A percentile compares a stretch with the other conserved stretches of the same genome.
Conservation (phyloP, 331 rosid species). For the Stylosanthes scabra region DNA sequence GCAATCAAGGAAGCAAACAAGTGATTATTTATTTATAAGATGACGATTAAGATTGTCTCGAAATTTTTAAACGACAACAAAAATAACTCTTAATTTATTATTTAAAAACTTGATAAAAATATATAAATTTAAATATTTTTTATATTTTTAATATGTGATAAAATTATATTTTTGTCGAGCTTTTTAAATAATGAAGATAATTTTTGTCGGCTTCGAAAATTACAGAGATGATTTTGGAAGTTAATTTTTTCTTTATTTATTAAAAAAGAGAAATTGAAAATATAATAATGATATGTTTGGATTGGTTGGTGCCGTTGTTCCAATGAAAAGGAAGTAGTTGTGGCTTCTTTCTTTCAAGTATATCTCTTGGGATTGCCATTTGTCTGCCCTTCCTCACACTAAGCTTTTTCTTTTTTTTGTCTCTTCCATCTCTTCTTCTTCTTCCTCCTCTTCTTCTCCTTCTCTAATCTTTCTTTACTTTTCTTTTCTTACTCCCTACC, state of each 20-base stretch:
- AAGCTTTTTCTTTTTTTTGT: conserved; percentile 28
- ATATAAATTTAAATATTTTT: no score
- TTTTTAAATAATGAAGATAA: no score
- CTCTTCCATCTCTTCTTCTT: conserved; percentile 5
- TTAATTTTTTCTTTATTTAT: no score
- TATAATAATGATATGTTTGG: conserved; percentile 30
- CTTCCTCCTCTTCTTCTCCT: not conserved
- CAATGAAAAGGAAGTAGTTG: conserved; percentile 85
- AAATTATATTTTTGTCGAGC: no score
- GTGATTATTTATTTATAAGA: not conserved
- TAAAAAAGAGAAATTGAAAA: not conserved
- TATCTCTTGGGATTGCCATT: conserved; percentile 68
- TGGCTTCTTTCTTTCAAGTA: conserved; percentile 55
- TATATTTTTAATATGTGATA: no score
- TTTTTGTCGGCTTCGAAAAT: no score
- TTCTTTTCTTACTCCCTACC: no score
- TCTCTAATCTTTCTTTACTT: not conserved
- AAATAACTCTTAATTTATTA: no score
- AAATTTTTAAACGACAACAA: no score
- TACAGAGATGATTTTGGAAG: no score
- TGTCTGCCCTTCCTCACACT: conserved; percentile 55
- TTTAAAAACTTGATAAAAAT: no score
- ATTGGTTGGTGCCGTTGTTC: conserved; percentile 78
- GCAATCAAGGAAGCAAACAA: conserved; percentile 38
- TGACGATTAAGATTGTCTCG: no score